A percentile compares a stretch with the other conserved stretches of the same genome.
phyloP scores from a whole-genome alignment of 495 filamentous ascomycete genomes.

The Tuber magnatum region DNA sequence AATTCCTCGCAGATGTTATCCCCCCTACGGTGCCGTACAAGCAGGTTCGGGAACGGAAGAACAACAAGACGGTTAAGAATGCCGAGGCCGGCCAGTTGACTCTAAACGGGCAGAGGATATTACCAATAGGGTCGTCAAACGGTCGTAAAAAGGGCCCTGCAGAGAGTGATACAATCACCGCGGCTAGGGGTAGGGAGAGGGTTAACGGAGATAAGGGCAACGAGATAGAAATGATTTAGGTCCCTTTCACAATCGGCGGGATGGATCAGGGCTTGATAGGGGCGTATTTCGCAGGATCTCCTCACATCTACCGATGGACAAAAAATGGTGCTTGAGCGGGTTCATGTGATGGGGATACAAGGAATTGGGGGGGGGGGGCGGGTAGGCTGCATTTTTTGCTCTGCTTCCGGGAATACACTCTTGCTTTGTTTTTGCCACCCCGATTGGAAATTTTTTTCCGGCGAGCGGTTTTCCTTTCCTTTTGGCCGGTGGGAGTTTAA shows the following conservation, averaged over 20 bases:
- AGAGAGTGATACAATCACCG: background rate
- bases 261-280: background rate
- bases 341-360: background rate
- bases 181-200: background rate
- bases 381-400: background rate
- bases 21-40: conserved; percentile 46
- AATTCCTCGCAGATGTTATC: conserved; percentile 87
- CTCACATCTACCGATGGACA: background rate
- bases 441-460: background rate
- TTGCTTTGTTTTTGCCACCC: background rate
- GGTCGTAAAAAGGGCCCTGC: conserved; percentile 20
- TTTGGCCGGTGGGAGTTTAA: background rate
- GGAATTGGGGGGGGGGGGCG: background rate
- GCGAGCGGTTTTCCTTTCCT: background rate
- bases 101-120: conserved; percentile 22
- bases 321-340: background rate
- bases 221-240: background rate
- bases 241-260: background rate
- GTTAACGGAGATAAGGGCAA: background rate
- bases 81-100: conserved; percentile 21
- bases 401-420: background rate
- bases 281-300: background rate
- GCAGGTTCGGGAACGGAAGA: conserved; percentile 32
- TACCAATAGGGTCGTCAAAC: conserved; percentile 24
- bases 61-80: conserved; percentile 23